These are phyloP conservation scores for Epichloe typhina DNA, from an alignment of 2,329 filamentous ascomycete genomes.

Conservation along the genomic window DNA sequence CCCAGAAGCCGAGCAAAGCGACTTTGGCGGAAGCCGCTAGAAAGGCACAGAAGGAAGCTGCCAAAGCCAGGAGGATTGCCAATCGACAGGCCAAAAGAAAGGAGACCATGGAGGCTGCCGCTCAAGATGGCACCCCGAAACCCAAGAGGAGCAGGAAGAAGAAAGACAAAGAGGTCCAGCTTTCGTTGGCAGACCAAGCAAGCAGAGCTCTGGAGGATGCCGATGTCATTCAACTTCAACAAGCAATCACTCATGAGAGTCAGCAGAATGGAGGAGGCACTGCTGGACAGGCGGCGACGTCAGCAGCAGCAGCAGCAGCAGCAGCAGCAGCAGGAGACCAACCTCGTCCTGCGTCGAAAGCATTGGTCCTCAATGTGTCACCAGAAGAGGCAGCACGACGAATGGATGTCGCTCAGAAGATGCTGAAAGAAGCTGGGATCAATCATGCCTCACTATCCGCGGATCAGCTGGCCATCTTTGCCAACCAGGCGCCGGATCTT, in stretches of 20 bases:
- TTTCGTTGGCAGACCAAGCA: conserved; percentile 5
- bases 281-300: neutral
- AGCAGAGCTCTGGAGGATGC: conserved; percentile 3
- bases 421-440: conserved; percentile 34
- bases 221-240: conserved; percentile 2
- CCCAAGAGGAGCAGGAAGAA: conserved; percentile 15
- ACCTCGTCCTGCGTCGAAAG: conserved; percentile 5
- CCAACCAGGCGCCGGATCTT: conserved; percentile 43
- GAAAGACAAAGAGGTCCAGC: conserved; percentile 9
- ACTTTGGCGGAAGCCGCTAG: conserved; percentile 2
- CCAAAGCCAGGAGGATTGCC: conserved; percentile 12
- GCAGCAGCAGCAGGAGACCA: conserved; percentile 1
- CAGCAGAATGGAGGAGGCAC: neutral
- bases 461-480: conserved; percentile 46
- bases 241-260: neutral
- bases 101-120: conserved; percentile 10
- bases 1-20: conserved; percentile 11
- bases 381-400: conserved; percentile 37
- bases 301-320: conserved; percentile 13
- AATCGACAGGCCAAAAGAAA: conserved; percentile 14
- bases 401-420: conserved; percentile 31
- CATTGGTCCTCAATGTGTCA: conserved; percentile 21
- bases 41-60: conserved; percentile 15
- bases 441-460: conserved; percentile 36
- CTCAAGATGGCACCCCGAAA: conserved; percentile 8